A percentile compares a stretch with the other conserved stretches of the same genome.
phyloP scores from a whole-genome alignment of 495 filamentous ascomycete genomes.

The Penicillium arizonense region DNA sequence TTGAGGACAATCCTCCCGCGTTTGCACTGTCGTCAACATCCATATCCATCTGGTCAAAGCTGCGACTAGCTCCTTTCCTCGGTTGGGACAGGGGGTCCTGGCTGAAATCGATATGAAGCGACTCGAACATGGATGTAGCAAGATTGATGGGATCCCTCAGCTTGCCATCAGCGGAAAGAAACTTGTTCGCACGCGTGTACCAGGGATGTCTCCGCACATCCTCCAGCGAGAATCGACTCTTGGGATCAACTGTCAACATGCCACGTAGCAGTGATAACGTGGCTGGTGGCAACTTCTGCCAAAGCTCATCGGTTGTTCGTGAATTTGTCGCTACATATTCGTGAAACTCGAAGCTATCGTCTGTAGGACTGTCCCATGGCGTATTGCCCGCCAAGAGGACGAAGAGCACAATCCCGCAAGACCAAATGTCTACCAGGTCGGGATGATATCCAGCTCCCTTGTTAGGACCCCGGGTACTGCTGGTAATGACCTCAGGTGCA shows the following conservation, averaged over 20 bases:
- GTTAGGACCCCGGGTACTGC: slow-evolving; percentile 41
- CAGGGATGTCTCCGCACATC: slow-evolving; percentile 92
- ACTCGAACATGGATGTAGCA: slow-evolving; percentile 90
- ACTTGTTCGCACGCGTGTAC: slow-evolving; percentile 83
- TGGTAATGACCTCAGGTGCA: slow-evolving; percentile 82
- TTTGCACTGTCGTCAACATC: slow-evolving; percentile 46
- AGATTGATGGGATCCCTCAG: slow-evolving; percentile 77
- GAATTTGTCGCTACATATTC: slow-evolving; percentile 81
- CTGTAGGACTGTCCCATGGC: slow-evolving; percentile 92
- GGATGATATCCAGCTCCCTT: slow-evolving; percentile 72
- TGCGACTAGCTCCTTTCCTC: slow-evolving; percentile 39
- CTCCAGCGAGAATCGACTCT: slow-evolving; percentile 76
- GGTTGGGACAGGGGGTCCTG: slow-evolving; percentile 55
- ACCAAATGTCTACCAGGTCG: slow-evolving; percentile 92
- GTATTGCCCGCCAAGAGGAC: slow-evolving; percentile 95
- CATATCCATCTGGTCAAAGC: slow-evolving; percentile 50
- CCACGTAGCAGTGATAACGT: slow-evolving; percentile 84
- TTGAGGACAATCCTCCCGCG: slow-evolving; percentile 54
- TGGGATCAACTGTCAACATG: slow-evolving; percentile 84
- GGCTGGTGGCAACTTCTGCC: slow-evolving; percentile 74
- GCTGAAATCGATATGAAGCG: slow-evolving; percentile 86
- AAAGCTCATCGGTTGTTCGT: slow-evolving; percentile 79
- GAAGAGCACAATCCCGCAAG: slow-evolving; percentile 93
- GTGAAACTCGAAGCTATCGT: slow-evolving; percentile 74
- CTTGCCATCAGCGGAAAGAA: slow-evolving; percentile 69